Evolutionary conservation across 2,329 filamentous ascomycete species (phyloP), one percentile per base, ranked within the genome.

Genomic region (Phyllosticta citrichinensis): DNA sequence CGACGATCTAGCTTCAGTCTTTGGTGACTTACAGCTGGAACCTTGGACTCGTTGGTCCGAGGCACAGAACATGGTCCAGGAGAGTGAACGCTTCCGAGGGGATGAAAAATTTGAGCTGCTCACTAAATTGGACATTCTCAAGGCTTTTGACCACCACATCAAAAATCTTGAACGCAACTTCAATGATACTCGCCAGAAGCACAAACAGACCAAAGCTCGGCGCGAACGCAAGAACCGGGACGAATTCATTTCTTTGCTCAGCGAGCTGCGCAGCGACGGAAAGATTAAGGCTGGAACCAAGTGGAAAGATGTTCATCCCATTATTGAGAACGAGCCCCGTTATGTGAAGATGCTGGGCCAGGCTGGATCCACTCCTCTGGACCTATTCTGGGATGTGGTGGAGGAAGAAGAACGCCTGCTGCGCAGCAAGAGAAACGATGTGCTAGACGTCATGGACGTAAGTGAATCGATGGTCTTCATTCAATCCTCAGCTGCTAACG

Each of bases 1-100:
- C 80, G 88, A 92, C 67, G 88, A 93, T 52, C 81, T 99, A 53
- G 83, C 88, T 59, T 83, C 85, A 50, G 82, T 97, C 62, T 77
- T 99, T 52, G 87, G 88, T 56, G 85, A 85, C 66, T 81, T 99
- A 57, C 83, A 94, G 67, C 80, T 97, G 63, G 92, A 96, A 71
- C 90, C 93, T 1, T 97, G 96, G 73, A 97, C 93, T 50, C 87
- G 91, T 66, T 99, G 95, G 95, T 84, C 88, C 58, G 90, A 96
- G 69, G 94, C 91, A 55, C 90, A 95, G 73, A 83, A 84, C 66
- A 84, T 89, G 68, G 88, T 99, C 67, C 85, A 90, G 69, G 84
- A 84, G 58, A 89, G 88, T 71, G 82, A 87, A 64, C 86, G 84
- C 65, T 91, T 96, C 72, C 85, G 90, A 74, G 82, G 80, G 71